Evolutionary conservation across 345 rosid genomes (phyloP), one percentile per base, ranked within the genome.

Genomic region (Gossypium turneri): DNA sequence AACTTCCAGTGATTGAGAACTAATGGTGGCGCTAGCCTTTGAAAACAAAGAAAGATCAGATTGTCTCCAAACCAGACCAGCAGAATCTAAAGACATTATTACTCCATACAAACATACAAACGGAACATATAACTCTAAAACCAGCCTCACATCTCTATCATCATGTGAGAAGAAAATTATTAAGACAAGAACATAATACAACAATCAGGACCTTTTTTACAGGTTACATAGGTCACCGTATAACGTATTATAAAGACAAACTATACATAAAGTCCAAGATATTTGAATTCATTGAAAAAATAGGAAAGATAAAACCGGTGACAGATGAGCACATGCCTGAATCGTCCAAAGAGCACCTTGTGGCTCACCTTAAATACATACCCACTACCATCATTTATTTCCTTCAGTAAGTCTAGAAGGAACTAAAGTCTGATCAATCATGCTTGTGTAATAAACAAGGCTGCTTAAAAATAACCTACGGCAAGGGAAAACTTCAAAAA

Each of bases 1-100:
- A 73, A 86, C 79, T 65, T 92, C 94, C n/a, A 85, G 85, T 38
- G 92, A 90, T 70, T 83, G 93, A 83, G 86, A 81, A 79, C 82
- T 75, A 78, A 82, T 85, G 47, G 48, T 64, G 59, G 81, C 63
- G 67, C 67, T 82, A 45, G 74, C 80, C 91, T 88, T 78, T 20
- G 50, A 65, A 16, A 61, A 79, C 70, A 43, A 73, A 59, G 48
- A 74, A 62, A 60, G 52, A 70, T 73, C 61, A 81, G 75, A 79
- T 69, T 62, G 41, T 25, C 67, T 34, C 76, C 56, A 57, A 48
- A 71, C 48, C 69, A 66, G 74, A 63, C 65, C 59, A 77, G 52
- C 57, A 25, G 76, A 29, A 44, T 50, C 25, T 38, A 27, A n/a
- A 60, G 51, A 19, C 56, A 45, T 41, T 48, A 52, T 12, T 59